phyloP scores from a whole-genome alignment of 169 alveolate species.

The Plasmodium vivax region DNA sequence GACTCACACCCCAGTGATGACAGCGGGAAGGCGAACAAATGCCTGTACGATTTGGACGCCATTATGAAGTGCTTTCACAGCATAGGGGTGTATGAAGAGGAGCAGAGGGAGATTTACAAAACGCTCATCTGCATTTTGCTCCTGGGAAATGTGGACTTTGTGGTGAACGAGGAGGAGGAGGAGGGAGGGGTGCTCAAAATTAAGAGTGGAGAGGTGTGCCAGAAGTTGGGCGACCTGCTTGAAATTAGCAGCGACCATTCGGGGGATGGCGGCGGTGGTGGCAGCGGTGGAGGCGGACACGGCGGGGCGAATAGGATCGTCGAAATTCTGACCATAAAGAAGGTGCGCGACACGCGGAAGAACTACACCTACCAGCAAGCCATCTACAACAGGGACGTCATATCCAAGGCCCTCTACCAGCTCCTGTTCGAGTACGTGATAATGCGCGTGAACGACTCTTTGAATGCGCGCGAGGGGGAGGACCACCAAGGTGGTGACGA shows the following conservation, averaged over 20 bases:
- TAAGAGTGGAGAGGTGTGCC: slow-evolving; percentile 41
- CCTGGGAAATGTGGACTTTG: slow-evolving; percentile 72
- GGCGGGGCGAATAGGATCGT: slow-evolving; percentile 41
- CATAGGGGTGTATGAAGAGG: slow-evolving; percentile 72
- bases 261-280: background rate
- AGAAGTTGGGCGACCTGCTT: slow-evolving; percentile 14
- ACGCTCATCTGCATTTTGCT: slow-evolving; percentile 70
- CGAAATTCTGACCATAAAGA: slow-evolving; percentile 79
- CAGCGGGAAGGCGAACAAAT: slow-evolving; percentile 14
- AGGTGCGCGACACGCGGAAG: slow-evolving; percentile 77
- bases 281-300: no score
- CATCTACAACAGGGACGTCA: slow-evolving; percentile 79
- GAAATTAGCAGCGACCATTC: slow-evolving; percentile 26
- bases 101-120: slow-evolving; percentile 74
- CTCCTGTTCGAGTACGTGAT: slow-evolving; percentile 81
- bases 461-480: slow-evolving; percentile 24
- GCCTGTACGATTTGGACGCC: slow-evolving; percentile 27
- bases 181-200: slow-evolving; percentile 46
- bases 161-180: slow-evolving; percentile 8
- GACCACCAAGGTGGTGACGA: background rate
- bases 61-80: slow-evolving; percentile 68
- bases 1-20: background rate
- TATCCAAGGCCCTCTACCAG: slow-evolving; percentile 82
- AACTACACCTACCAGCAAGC: slow-evolving; percentile 79
- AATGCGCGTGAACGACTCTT: slow-evolving; percentile 77